Evolutionary conservation across 768 basidiomycete genomes (phyloP), one percentile per base, ranked within the genome.

Genomic region (Saitozyma podzolica): DNA sequence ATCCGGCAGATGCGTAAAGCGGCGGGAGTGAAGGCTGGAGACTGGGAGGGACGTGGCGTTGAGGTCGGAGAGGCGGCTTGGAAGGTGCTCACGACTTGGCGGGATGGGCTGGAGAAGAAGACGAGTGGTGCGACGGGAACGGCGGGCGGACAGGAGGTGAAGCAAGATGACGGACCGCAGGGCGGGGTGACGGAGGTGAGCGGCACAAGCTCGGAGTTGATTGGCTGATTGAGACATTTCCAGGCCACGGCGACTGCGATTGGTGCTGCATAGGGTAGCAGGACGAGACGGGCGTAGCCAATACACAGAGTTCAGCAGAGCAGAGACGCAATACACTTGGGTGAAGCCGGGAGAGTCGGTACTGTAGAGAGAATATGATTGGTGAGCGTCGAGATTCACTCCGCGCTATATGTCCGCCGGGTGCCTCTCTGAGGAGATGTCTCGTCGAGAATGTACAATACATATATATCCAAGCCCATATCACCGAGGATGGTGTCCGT

Each of bases 11-110:
- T 56, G 55, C 11, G 55, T 7, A 9, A 11, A 9, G 55, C 55
- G 40, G 16, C 29, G 17, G 55, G 55, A 14, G 55, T 11, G 13
- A 37, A 10, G 29, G 37, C n/a, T 5, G 50, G 16, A 6, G 58
- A 52, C 10, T 59, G 58, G 58, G 51, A 43, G 7, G 59, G 59
- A 3, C 14, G 59, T 17, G 41, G 43, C 10, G 41, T 56, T 6
- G 39, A 56, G 16, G 54, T 56, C 5, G 37, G 43, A 11, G 51
- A 42, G n/a, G 40, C n/a, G 16, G 51, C 59, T 1, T 54, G 59
- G 53, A 29, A 20, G 9, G 54, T 56, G 29, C 29, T 29, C 29
- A 29, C 29, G 29, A 29, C 43, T 54, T 56, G 43, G 39, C 39
- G 19, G 47, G 37, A 47, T 17, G 47, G 47, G 17, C 6, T 37